These are phyloP conservation scores for Cynanchum wilfordii DNA, from an alignment of 257 asterid species.

Conservation along the genomic window DNA sequence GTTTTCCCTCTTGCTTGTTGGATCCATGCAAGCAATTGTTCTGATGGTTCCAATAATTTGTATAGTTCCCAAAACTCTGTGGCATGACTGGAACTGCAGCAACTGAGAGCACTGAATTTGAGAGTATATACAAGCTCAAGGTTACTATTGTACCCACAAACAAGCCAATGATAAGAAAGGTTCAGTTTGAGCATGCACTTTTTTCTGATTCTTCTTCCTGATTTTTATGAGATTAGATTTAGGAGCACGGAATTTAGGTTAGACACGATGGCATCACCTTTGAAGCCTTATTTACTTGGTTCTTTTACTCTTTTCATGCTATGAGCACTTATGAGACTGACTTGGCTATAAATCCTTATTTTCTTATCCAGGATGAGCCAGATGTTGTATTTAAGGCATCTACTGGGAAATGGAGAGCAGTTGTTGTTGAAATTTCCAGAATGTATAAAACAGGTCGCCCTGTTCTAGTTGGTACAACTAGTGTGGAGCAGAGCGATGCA, in stretches of 20 bases:
- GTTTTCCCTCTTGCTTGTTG: slow-evolving; percentile 5
- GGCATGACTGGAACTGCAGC: slow-evolving; percentile 99
- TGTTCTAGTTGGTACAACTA: slow-evolving; percentile 96
- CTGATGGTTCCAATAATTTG: slow-evolving; percentile 28
- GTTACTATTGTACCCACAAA: slow-evolving; percentile 97
- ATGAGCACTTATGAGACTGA: background rate
- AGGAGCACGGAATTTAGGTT: background rate
- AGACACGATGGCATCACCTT: background rate
- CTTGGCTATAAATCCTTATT: slow-evolving; percentile 2
- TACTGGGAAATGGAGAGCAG: slow-evolving; percentile 94
- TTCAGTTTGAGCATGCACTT: slow-evolving; percentile 27
- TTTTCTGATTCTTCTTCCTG: slow-evolving; percentile 5
- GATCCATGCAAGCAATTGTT: slow-evolving; percentile 15
- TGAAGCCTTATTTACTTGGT: background rate
- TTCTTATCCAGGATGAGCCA: slow-evolving; percentile 71
- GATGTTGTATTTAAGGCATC: slow-evolving; percentile 93
- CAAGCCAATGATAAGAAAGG: slow-evolving; percentile 99
- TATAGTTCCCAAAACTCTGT: slow-evolving; percentile 95
- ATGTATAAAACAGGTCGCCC: slow-evolving; percentile 97
- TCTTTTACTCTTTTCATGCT: background rate
- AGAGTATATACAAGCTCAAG: slow-evolving; percentile 97
- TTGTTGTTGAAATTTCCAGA: slow-evolving; percentile 94
- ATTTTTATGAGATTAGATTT: background rate
- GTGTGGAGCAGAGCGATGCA: slow-evolving; percentile 98
- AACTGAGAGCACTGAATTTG: slow-evolving; percentile 94